Evolutionary conservation across 768 basidiomycete genomes (phyloP).

Genomic region (Favolaschia claudopus): DNA sequence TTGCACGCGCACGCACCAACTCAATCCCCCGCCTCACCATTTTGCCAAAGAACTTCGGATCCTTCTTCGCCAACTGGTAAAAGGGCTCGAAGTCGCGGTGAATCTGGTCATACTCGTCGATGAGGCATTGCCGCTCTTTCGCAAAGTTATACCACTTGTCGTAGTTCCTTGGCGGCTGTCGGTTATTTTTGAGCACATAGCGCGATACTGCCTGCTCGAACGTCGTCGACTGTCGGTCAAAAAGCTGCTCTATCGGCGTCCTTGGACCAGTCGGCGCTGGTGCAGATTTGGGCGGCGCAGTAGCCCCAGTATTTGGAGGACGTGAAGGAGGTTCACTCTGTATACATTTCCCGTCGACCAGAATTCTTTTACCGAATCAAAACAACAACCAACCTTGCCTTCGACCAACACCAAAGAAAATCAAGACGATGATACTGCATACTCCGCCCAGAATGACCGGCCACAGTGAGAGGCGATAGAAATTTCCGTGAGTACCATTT

Average conservation of each 20-base stretch:
- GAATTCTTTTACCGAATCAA: background rate
- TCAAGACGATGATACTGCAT: no score
- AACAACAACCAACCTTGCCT: no score
- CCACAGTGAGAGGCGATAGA: no score
- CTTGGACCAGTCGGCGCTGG: background rate
- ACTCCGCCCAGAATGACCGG: no score
- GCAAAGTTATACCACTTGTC: background rate
- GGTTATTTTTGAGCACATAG: background rate
- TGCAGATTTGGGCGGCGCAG: background rate
- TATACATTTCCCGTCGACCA: background rate
- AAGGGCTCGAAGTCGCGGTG: no score
- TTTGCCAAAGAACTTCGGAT: background rate
- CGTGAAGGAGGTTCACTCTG: background rate
- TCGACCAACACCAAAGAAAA: no score
- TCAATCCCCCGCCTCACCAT: background rate
- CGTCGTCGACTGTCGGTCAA: background rate
- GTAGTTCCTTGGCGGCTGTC: background rate
- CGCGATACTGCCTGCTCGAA: background rate
- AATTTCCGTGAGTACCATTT: no score
- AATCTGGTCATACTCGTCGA: constrained; percentile 6
- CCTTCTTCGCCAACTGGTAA: background rate
- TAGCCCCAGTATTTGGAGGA: background rate
- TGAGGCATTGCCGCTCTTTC: background rate
- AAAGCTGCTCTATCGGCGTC: background rate
- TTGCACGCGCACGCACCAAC: background rate